These are phyloP conservation scores for Coemansia umbellata DNA, from an alignment of 192 early-diverging fungal species.

Conservation along the genomic window DNA sequence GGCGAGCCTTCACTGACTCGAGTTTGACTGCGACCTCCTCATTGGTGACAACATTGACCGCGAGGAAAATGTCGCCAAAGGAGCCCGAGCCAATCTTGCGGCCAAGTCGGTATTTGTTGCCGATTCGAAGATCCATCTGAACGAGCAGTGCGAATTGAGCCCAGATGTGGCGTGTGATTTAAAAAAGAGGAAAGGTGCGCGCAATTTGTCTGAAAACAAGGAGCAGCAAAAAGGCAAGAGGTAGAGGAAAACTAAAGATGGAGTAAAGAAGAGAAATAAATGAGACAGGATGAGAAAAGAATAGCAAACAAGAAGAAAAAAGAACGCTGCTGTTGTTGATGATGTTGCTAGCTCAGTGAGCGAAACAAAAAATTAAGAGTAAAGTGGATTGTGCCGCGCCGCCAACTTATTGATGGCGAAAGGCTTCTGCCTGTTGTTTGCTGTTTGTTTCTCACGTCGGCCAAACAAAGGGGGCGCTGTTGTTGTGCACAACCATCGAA, in stretches of 20 bases:
- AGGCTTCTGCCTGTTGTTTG: too few species aligned
- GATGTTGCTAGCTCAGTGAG: too few species aligned
- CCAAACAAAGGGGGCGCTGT: too few species aligned
- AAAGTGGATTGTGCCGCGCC: too few species aligned
- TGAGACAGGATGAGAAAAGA: conserved; percentile 1
- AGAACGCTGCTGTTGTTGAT: too few species aligned
- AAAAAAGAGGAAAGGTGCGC: neutral
- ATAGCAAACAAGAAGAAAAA: conserved; percentile 1
- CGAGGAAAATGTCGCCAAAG: conserved; percentile 97
- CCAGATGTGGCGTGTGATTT: conserved; percentile 5
- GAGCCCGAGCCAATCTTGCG: conserved; percentile 95
- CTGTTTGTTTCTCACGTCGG: too few species aligned
- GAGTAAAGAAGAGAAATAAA: neutral
- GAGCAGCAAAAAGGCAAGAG: neutral
- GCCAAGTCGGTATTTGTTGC: conserved; percentile 91
- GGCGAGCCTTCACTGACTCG: conserved; percentile 89
- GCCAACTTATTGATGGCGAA: too few species aligned
- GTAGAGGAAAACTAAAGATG: neutral
- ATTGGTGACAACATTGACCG: conserved; percentile 80
- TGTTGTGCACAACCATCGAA: too few species aligned
- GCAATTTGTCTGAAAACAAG: conserved; percentile 2
- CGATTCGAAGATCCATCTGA: conserved; percentile 78
- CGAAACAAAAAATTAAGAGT: too few species aligned
- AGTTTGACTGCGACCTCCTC: conserved; percentile 99
- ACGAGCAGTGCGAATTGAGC: neutral